Base-by-base conservation (phyloP, 331 rosid genomes). In the Quercus lobata region DNA sequence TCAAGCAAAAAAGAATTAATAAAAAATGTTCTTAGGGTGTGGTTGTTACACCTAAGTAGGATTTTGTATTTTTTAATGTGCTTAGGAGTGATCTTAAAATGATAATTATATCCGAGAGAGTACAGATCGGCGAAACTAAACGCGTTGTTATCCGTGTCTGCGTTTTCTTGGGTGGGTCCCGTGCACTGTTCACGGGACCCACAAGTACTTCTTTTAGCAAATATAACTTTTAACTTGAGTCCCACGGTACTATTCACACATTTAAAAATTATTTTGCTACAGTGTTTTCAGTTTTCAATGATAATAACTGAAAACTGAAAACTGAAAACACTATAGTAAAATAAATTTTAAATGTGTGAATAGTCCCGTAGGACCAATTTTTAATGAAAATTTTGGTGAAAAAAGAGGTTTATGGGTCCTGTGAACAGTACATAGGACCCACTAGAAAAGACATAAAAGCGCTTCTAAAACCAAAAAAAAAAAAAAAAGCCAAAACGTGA, bases 31-130 rank as follows among this genome's bases (percentile, higher is more conserved):
- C 32, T 69, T 61, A 58, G 65, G 27, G 46, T 56, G 5, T 52
- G 68, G 79, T 37, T 56, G 68, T 66, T 79, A 69, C 79, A 76
- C 82, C 78, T 66, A 76, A 60, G 73, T 32, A 15, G 35, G 56
- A 69, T 34, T 27, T 79, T 35, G 79, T 14, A 3, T 56, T 81
- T 62, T 21, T 69, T 61, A 55, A n/a, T 57, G 37, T 62, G 49
- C 29, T n/a, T 46, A 22, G 61, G 29, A 30, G 9, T 34, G 58
- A 76, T 34, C 56, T 63, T 53, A 66, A 78, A 62, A 71, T 6
- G 44, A 30, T 70, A 29, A 63, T 61, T 62, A 44, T 44, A 18
- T 44, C 15, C 27, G 24, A 44, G 4, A 41, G 12, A 41, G 46
- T 41, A 8, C 3, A 2, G 3, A 41, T 8, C 0, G 12, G 12